Evolutionary conservation across 495 filamentous ascomycete species (phyloP).

Genomic region (Filosporella fistucella): DNA sequence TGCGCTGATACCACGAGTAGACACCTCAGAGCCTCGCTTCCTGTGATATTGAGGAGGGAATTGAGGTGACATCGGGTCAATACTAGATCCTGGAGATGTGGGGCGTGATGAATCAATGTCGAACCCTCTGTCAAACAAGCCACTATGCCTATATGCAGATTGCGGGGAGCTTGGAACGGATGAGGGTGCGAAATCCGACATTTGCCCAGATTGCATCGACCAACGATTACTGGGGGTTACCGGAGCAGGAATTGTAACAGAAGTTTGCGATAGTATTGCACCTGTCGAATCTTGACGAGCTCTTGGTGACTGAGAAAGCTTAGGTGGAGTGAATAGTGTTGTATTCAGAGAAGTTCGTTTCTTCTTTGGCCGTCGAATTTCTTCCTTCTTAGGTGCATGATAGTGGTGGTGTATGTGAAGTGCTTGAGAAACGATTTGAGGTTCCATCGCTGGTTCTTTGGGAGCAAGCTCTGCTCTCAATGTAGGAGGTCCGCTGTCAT

Average conservation of each 20-base stretch:
- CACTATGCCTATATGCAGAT: conserved; percentile 67
- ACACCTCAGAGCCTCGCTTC: conserved; percentile 50
- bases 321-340: conserved; percentile 54
- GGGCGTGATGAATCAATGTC: conserved; percentile 57
- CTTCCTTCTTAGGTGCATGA: conserved; percentile 54
- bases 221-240: conserved; percentile 45
- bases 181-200: conserved; percentile 57
- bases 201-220: conserved; percentile 57
- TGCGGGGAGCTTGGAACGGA: conserved; percentile 80
- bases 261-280: conserved; percentile 59
- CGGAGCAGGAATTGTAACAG: conserved; percentile 52
- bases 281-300: conserved; percentile 27
- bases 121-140: conserved; percentile 66
- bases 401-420: conserved; percentile 93
- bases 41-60: conserved; percentile 41
- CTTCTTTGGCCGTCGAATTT: conserved; percentile 64
- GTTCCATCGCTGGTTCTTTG: conserved; percentile 35
- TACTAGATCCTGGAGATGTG: conserved; percentile 68
- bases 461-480: conserved; percentile 66
- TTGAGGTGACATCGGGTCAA: conserved; percentile 53
- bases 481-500: conserved; percentile 40
- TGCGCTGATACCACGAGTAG: conserved; percentile 40
- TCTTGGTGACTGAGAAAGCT: conserved; percentile 17
- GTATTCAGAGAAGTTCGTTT: conserved; percentile 58
- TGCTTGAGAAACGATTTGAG: conserved; percentile 55